Base-by-base conservation (phyloP, 1,139 yeast genomes). In the Geotrichum candidum region DNA sequence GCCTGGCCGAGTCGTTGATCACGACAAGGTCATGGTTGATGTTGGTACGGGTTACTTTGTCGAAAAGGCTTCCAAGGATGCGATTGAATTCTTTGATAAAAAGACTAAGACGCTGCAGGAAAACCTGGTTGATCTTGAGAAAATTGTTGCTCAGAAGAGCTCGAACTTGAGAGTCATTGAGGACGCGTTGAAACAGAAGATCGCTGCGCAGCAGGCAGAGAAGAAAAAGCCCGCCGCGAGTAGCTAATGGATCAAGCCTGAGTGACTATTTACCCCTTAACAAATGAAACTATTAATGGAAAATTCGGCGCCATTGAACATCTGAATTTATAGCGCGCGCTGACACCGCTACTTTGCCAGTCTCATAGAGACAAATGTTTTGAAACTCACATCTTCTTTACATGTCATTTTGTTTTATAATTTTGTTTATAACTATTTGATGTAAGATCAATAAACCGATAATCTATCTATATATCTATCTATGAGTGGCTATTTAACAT, bases 41-140 rank as follows among this genome's bases (percentile, higher is more conserved):
- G 87, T 94, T 53, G 99, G 99, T 45, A 94, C 99, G 0, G 98
- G 98, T 1, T 94, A 94, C 74, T 94, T 83, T 72, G 95, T 91
- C 38, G 97, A 90, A 69, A 95, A 94, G 68, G 76, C 76, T 63
- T 82, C 84, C 0, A 78, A 76, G 6, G 92, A 89, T 56, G 89
- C 97, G 2, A 78, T 83, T 67, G 76, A 76, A 61, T 96, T 91
- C 69, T 94, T 90, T 73, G 83, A 86, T 63, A 80, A 80, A 62
- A 90, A 95, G 76, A 84, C 91, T 59, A 78, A 78, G 33, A 92
- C 91, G 67, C 77, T 95, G 69, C 84, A 80, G 63, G 83, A 82
- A 63, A 97, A 94, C 73, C 81, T 90, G 23, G 80, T 80, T 35
- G 92, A 90, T 70, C 80, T 94, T 68, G 87, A 86, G 67, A 84